Evolutionary conservation across 345 rosid species (phyloP), one percentile per base, ranked within the genome.

Genomic region (Gossypium anomalum): DNA sequence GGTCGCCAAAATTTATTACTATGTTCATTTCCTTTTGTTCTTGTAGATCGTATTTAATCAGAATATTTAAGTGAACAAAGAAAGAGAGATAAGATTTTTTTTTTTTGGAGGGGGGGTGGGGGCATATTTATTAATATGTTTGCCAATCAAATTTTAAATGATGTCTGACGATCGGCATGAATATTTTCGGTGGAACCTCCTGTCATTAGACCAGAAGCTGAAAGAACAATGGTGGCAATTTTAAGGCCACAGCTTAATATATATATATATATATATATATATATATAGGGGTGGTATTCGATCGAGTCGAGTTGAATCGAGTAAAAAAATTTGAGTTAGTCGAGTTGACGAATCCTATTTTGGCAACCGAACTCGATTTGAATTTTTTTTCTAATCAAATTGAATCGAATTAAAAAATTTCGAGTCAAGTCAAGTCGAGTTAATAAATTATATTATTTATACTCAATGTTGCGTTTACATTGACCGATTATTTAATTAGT

Each of bases 151-250:
- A 52, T 61, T 29, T 29, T 70, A 71, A 71, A 57, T 71, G 74
- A 56, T 71, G 74, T 71, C 74, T 56, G 62, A 56, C 25, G 52
- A 56, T 56, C 38, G 59, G 34, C 19, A 38, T 56, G 59, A 71
- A 71, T 17, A 43, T 56, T 38, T 55, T 38, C 62, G 74, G 65
- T 58, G 75, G 67, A 70, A 70, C 48, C 63, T 70, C 63, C 34
- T 55, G 48, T 55, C 51, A 53, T 41, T 17, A 71, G 62, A 55
- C 63, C 74, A 34, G 34, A 71, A 55, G 74, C 34, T 13, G 64
- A 55, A 19, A 49, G 49, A 55, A 71, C 29, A 57, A 72, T 22
- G 75, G 75, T 57, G 55, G 75, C 67, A 72, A 9, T 72, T 58
- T 72, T 59, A 15, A 41, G 67, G 51, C 75, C 75, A 72, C 75